Evolutionary conservation across 2,329 filamentous ascomycete species (phyloP).

Genomic region (Aureobasidium sp.): DNA sequence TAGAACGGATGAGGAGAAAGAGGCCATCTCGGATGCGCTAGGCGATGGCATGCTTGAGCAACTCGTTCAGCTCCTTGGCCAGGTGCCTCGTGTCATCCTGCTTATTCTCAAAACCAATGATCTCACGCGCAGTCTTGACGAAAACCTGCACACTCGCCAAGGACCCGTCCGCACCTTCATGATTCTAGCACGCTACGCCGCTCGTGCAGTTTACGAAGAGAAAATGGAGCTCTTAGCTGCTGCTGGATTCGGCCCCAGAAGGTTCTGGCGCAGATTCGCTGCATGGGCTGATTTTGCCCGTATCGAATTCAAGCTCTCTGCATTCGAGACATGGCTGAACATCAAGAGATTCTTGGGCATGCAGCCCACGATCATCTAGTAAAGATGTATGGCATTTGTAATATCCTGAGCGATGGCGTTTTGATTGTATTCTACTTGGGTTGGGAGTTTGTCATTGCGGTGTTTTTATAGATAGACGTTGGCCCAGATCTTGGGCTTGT

Average conservation of each 20-base stretch:
- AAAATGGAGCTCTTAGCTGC: constrained; percentile 45
- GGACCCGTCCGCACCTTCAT: constrained; percentile 55
- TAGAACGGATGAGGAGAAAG: constrained; percentile 69
- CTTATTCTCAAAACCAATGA: constrained; percentile 98
- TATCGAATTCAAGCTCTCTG: constrained; percentile 49
- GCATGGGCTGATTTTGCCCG: constrained; percentile 48
- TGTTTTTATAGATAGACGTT: constrained; percentile 7
- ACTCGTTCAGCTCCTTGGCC: constrained; percentile 76
- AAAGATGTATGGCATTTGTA: constrained; percentile 6
- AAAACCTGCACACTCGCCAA: constrained; percentile 69
- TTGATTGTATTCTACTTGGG: not conserved
- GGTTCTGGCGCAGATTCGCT: constrained; percentile 41
- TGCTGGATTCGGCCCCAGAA: constrained; percentile 44
- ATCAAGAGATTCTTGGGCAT: constrained; percentile 42
- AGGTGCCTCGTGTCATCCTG: constrained; percentile 85
- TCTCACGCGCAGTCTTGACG: constrained; percentile 84
- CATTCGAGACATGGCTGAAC: constrained; percentile 51
- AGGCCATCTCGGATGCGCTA: constrained; percentile 73
- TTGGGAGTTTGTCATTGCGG: not conserved
- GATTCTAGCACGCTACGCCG: constrained; percentile 57
- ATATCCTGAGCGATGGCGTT: constrained; percentile 4
- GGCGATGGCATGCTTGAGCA: constrained; percentile 84
- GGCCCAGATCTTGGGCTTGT: not conserved
- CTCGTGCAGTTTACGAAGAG: constrained; percentile 54
- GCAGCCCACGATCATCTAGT: constrained; percentile 4